Conservation (phyloP, 495 filamentous ascomycete genomes). For the Hyphodiscus hymeniophilus region DNA sequence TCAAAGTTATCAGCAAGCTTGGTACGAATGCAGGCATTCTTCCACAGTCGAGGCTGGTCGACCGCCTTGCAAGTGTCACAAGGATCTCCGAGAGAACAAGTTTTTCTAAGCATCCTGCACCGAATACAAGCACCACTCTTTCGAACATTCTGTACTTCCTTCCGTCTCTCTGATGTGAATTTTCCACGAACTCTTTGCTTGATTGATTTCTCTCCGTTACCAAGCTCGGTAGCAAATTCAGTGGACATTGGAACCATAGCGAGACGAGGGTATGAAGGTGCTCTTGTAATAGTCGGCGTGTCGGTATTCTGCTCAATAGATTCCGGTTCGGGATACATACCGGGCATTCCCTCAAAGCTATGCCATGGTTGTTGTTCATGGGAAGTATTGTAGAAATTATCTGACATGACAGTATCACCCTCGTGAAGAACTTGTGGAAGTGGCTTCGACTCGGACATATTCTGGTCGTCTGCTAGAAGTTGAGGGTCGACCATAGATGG, state of each 20-base stretch:
- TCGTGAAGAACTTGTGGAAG: slow-evolving; percentile 14
- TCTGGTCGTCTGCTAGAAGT: slow-evolving; percentile 21
- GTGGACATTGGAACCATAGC: slow-evolving; percentile 46
- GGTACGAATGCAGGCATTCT: slow-evolving; percentile 67
- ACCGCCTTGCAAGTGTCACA: slow-evolving; percentile 75
- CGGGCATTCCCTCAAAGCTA: slow-evolving; percentile 10
- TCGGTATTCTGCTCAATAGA: not conserved
- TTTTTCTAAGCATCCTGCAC: slow-evolving; percentile 81
- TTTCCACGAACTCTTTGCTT: slow-evolving; percentile 57
- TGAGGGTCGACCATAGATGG: slow-evolving; percentile 41
- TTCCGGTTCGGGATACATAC: slow-evolving; percentile 9
- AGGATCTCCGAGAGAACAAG: slow-evolving; percentile 72
- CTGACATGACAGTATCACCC: slow-evolving; percentile 11
- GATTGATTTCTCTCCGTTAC: slow-evolving; percentile 39
- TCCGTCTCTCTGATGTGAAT: slow-evolving; percentile 59
- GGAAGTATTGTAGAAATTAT: slow-evolving; percentile 8
- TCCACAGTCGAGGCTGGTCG: slow-evolving; percentile 72
- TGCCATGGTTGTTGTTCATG: slow-evolving; percentile 16
- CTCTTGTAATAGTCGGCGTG: not conserved
- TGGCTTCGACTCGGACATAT: slow-evolving; percentile 19
- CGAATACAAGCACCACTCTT: slow-evolving; percentile 79
- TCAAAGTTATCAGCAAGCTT: slow-evolving; percentile 67
- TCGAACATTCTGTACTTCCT: slow-evolving; percentile 73
- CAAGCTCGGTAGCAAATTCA: slow-evolving; percentile 50
- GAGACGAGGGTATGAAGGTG: slow-evolving; percentile 23